Evolutionary conservation across 805 yeast genomes (phyloP).

Genomic region (Zygoascus bituminiphila): DNA sequence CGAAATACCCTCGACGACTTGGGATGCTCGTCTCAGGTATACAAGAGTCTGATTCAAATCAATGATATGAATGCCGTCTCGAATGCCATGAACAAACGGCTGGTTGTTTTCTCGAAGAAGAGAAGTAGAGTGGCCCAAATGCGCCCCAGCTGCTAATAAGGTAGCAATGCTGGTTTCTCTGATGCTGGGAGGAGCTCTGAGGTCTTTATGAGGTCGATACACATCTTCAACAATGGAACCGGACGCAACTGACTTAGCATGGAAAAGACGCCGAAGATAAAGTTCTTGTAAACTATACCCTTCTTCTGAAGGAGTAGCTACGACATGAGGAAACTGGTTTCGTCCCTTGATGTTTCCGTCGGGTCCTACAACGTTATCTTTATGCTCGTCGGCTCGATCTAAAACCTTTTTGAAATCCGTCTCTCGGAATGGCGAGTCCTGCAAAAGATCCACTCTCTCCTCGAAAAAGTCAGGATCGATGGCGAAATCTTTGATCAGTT

Average conservation of each 20-base stretch:
- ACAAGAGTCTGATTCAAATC: constrained; percentile 78
- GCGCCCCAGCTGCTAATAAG: constrained; percentile 87
- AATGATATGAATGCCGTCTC: constrained; percentile 85
- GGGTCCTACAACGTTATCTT: not conserved
- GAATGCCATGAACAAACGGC: constrained; percentile 79
- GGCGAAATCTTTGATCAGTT: constrained; percentile 24
- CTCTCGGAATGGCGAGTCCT: constrained; percentile 2
- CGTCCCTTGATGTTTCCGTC: constrained; percentile 18
- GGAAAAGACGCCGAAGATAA: constrained; percentile 62
- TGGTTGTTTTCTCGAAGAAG: constrained; percentile 66
- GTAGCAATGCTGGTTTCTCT: constrained; percentile 57
- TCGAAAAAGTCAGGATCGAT: constrained; percentile 19
- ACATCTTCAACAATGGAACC: constrained; percentile 61
- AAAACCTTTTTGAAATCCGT: constrained; percentile 3
- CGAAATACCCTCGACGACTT: constrained; percentile 75
- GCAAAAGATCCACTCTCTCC: not conserved
- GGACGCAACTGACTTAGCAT: constrained; percentile 43
- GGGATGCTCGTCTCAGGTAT: constrained; percentile 71
- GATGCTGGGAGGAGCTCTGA: constrained; percentile 48
- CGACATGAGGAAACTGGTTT: constrained; percentile 50
- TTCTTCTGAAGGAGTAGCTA: constrained; percentile 49
- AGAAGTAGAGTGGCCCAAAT: constrained; percentile 82
- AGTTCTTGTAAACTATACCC: constrained; percentile 75
- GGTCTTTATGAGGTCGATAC: constrained; percentile 62
- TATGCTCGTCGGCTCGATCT: not conserved